A percentile compares a stretch with the other conserved stretches of the same genome.
These are phyloP conservation scores for Penicillium crustosum DNA, from an alignment of 2,329 filamentous ascomycete species.

Conservation along the genomic window DNA sequence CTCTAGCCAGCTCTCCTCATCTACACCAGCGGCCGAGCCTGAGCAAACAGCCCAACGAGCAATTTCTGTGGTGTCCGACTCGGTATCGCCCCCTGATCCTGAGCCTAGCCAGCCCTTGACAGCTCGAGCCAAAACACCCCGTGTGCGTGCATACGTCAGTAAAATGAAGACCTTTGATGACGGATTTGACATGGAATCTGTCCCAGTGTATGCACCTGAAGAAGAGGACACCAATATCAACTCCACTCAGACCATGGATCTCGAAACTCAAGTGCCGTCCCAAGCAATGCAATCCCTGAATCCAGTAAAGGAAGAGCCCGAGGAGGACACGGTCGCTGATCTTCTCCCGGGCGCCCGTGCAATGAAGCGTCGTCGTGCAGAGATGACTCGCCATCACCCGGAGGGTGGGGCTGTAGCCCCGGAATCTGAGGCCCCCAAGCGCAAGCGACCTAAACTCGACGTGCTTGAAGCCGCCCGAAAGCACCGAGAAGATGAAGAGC, in stretches of 20 bases:
- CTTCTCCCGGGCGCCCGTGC: constrained; percentile 75
- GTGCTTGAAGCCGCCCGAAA: constrained; percentile 64
- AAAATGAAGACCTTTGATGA: constrained; percentile 74
- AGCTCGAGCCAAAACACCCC: constrained; percentile 24
- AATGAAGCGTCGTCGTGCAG: constrained; percentile 74
- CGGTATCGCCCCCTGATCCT: neutral
- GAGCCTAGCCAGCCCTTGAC: constrained; percentile 2
- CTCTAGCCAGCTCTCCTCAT: constrained; percentile 22
- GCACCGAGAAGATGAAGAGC: constrained; percentile 59
- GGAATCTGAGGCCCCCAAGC: constrained; percentile 40
- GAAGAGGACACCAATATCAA: constrained; percentile 17
- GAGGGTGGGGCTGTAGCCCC: constrained; percentile 18
- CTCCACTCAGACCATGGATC: constrained; percentile 24
- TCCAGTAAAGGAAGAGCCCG: constrained; percentile 33
- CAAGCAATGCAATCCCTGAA: constrained; percentile 31
- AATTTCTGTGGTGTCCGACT: neutral
- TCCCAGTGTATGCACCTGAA: constrained; percentile 38
- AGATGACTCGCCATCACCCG: constrained; percentile 54
- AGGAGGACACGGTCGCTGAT: constrained; percentile 64
- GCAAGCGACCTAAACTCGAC: constrained; percentile 62
- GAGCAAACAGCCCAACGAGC: neutral
- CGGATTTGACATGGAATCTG: constrained; percentile 50
- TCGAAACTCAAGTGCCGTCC: constrained; percentile 16
- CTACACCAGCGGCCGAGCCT: neutral
- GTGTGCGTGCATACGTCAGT: constrained; percentile 36